Conservation (phyloP, 2,329 filamentous ascomycete species). For the Colletotrichum tanaceti region DNA sequence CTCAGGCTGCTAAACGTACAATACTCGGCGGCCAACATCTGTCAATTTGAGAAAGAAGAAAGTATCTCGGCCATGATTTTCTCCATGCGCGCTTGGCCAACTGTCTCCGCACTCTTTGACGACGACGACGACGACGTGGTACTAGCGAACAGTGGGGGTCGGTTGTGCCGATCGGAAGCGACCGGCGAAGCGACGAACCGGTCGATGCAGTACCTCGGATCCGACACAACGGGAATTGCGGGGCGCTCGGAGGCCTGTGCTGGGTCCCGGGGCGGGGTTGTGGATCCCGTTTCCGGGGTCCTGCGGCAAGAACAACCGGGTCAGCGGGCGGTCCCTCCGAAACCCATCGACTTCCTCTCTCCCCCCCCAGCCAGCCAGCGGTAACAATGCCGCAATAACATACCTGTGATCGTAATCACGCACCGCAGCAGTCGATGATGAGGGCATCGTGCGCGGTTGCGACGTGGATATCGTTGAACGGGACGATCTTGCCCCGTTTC, state of each 20-base stretch:
- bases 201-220: constrained; percentile 15
- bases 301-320: not conserved
- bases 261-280: constrained; percentile 12
- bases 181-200: constrained; percentile 19
- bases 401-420: not conserved
- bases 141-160: not conserved
- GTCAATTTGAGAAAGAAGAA: constrained; percentile 14
- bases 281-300: not conserved
- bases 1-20: not conserved
- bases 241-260: constrained; percentile 11
- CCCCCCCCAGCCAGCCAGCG: too few relatives aligned
- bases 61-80: constrained; percentile 14
- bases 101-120: constrained; percentile 1
- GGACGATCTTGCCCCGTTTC: not conserved
- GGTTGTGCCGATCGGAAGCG: not conserved
- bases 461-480: not conserved
- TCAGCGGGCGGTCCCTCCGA: not conserved
- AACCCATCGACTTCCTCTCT: not conserved
- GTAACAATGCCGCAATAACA: not conserved
- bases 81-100: constrained; percentile 14
- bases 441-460: constrained; percentile 16
- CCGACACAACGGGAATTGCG: constrained; percentile 28
- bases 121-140: not conserved
- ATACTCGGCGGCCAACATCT: not conserved
- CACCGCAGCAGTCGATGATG: constrained; percentile 27